phyloP scores from a whole-genome alignment of 805 yeast genomes.

The Lachancea thermotolerans region DNA sequence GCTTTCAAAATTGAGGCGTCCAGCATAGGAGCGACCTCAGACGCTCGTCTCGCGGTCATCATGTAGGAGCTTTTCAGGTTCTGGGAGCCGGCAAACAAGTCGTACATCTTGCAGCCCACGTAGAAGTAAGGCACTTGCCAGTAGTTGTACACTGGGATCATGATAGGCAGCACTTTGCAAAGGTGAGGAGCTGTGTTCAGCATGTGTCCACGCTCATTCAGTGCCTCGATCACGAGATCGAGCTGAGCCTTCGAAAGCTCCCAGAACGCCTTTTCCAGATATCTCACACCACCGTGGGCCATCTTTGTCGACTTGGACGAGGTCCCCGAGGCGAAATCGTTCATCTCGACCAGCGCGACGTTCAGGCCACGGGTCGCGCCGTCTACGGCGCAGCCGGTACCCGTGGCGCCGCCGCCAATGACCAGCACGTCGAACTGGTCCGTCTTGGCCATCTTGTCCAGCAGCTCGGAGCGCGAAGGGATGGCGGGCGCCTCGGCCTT shows the following conservation, averaged over 20 bases:
- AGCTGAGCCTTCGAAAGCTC: constrained; percentile 85
- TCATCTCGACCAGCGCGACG: constrained; percentile 79
- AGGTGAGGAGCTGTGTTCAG: constrained; percentile 89
- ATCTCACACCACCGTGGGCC: constrained; percentile 97
- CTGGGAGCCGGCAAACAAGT: constrained; percentile 84
- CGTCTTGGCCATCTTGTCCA: constrained; percentile 41
- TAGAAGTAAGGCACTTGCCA: constrained; percentile 96
- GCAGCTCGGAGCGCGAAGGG: constrained; percentile 49
- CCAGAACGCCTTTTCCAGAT: constrained; percentile 90
- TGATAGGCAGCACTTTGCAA: constrained; percentile 76
- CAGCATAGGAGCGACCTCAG: constrained; percentile 79
- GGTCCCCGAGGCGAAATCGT: constrained; percentile 89
- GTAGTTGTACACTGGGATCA: constrained; percentile 93
- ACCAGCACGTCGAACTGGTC: constrained; percentile 69
- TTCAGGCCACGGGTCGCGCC: constrained; percentile 86
- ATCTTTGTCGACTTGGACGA: constrained; percentile 91
- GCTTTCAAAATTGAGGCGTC: constrained; percentile 76
- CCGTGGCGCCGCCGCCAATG: constrained; percentile 96
- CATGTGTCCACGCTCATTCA: constrained; percentile 80
- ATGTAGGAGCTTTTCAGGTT: constrained; percentile 74
- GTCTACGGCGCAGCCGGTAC: constrained; percentile 88
- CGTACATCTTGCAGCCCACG: constrained; percentile 86
- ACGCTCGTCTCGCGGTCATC: constrained; percentile 57
- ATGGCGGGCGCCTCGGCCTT: constrained; percentile 5
- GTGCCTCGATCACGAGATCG: constrained; percentile 82